Evolutionary conservation across 306 rosid species (phyloP).

Genomic region (Begonia masoniana): DNA sequence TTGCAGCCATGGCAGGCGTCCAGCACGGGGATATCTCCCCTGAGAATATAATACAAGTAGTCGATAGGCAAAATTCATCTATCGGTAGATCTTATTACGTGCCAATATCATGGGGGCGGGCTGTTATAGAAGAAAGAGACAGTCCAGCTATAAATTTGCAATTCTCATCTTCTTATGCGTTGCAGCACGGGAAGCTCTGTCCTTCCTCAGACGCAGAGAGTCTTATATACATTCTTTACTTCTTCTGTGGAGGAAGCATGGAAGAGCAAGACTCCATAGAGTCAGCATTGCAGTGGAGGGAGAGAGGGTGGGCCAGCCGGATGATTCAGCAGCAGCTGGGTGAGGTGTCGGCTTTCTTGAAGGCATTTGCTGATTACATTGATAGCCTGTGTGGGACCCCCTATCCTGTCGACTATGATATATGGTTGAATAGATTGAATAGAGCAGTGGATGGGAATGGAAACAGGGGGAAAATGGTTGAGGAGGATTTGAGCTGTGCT

Average conservation of each 20-base stretch:
- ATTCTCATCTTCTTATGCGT: conserved; percentile 83
- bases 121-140: conserved; percentile 82
- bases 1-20: conserved; percentile 58
- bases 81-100: conserved; percentile 28
- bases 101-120: conserved; percentile 84
- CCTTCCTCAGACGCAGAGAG: conserved; percentile 97
- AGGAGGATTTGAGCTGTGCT: conserved; percentile 16
- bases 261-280: conserved; percentile 82
- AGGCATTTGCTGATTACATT: conserved; percentile 91
- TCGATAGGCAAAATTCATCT: conserved; percentile 21
- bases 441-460: conserved; percentile 44
- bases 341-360: conserved; percentile 62
- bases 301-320: conserved; percentile 66
- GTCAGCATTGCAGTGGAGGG: conserved; percentile 92
- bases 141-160: conserved; percentile 81
- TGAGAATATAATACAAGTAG: conserved; percentile 57
- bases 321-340: conserved; percentile 66
- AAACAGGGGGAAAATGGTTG: conserved; percentile 71
- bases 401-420: conserved; percentile 65
- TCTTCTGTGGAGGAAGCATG: conserved; percentile 48
- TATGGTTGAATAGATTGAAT: conserved; percentile 80
- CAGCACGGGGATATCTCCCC: conserved; percentile 91
- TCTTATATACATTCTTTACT: conserved; percentile 57
- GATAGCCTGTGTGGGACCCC: conserved; percentile 95
- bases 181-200: conserved; percentile 85